A percentile compares a stretch with the other conserved stretches of the same genome.
phyloP scores from a whole-genome alignment of 2,329 filamentous ascomycete genomes.

The Reticulascus tulasneorum region DNA sequence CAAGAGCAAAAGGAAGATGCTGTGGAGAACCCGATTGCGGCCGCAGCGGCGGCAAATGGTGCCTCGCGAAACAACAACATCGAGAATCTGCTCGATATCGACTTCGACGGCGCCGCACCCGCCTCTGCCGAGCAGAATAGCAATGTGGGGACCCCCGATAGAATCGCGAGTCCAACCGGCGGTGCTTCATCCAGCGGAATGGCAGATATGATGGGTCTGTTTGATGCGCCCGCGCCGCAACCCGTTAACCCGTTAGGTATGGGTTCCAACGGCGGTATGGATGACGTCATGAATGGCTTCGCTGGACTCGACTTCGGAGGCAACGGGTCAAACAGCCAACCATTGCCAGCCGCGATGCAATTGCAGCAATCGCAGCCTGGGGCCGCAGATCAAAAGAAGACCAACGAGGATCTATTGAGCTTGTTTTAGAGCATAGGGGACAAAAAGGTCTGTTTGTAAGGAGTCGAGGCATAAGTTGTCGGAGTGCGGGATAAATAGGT shows the following conservation, averaged over 20 bases:
- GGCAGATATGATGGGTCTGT: conserved; percentile 66
- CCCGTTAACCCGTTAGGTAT: conserved; percentile 10
- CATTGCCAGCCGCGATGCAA: conserved; percentile 61
- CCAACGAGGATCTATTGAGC: conserved; percentile 56
- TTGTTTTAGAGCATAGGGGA: conserved; percentile 31
- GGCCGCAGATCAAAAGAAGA: conserved; percentile 46
- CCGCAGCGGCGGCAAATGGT: conserved; percentile 67
- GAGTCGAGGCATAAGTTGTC: conserved; percentile 13
- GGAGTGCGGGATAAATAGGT: conserved; percentile 10
- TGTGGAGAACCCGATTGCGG: conserved; percentile 89
- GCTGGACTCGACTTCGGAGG: conserved; percentile 72
- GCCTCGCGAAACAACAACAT: conserved; percentile 69
- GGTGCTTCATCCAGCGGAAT: conserved; percentile 42
- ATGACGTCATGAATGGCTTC: conserved; percentile 88
- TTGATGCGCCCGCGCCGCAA: conserved; percentile 59
- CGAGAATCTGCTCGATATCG: conserved; percentile 93
- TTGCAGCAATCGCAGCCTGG: conserved; percentile 32
- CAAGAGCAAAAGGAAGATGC: conserved; percentile 93
- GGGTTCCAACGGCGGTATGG: conserved; percentile 58
- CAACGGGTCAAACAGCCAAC: conserved; percentile 43
- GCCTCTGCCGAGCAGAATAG: conserved; percentile 68
- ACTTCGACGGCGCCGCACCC: conserved; percentile 89
- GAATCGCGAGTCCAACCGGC: conserved; percentile 59
- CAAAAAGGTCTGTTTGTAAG: conserved; percentile 4
- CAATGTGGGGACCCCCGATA: conserved; percentile 60